Percentiles rank a stretch among this genome's conserved stretches.
These are phyloP conservation scores for Hypoxylon rubiginosum DNA, from an alignment of 2,329 filamentous ascomycete genomes.

Conservation along the genomic window DNA sequence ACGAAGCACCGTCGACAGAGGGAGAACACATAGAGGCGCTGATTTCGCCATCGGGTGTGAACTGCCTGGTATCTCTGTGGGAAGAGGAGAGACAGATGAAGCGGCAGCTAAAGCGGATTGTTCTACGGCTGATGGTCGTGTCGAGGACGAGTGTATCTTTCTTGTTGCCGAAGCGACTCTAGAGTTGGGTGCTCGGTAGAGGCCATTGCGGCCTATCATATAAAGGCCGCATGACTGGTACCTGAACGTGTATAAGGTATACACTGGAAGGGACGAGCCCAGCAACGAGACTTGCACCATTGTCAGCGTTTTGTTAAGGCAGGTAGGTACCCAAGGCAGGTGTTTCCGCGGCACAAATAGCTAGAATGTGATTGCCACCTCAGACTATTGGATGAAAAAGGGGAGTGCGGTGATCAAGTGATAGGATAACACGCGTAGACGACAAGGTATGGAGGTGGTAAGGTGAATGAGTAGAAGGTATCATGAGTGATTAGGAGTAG, in stretches of 20 bases:
- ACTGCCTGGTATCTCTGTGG: conserved; percentile 32
- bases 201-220: conserved; percentile 36
- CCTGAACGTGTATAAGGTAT: conserved; percentile 39
- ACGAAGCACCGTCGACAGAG: conserved; percentile 75
- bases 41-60: conserved; percentile 40
- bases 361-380: background rate
- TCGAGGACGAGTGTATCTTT: conserved; percentile 48
- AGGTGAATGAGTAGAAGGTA: background rate
- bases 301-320: conserved; percentile 32
- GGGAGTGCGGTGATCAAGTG: background rate
- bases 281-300: conserved; percentile 45
- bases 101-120: conserved; percentile 37
- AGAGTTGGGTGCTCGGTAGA: conserved; percentile 31
- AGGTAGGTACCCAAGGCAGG: background rate
- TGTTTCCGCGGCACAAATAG: conserved; percentile 4
- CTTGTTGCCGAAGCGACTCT: conserved; percentile 36
- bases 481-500: conserved; percentile 6
- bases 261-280: conserved; percentile 42
- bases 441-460: no score
- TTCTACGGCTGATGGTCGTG: conserved; percentile 40
- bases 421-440: background rate
- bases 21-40: conserved; percentile 73
- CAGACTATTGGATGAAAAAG: background rate
- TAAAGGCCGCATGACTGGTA: conserved; percentile 41
- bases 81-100: conserved; percentile 33